Conservation (phyloP, 352 stramenopile species). For the Phytophthora fragariaefolia region DNA sequence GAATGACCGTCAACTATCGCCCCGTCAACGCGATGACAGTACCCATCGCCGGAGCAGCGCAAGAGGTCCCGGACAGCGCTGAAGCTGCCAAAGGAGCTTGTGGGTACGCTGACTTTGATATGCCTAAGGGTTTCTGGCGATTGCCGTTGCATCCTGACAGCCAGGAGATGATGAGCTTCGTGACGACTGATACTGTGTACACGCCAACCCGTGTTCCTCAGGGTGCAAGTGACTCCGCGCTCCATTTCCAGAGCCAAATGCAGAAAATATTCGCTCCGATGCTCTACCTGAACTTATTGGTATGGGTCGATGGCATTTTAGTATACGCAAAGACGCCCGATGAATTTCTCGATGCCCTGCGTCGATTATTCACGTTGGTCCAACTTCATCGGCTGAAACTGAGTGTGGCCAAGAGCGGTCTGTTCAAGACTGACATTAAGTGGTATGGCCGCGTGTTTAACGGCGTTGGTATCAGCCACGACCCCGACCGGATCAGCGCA, state of each 20-base stretch:
- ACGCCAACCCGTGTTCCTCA: slow-evolving; percentile 15
- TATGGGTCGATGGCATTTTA: slow-evolving; percentile 1
- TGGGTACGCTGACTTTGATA: slow-evolving; percentile 22
- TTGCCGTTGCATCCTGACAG: slow-evolving; percentile 14
- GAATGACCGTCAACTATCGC: too few relatives aligned
- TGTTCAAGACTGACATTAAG: slow-evolving; percentile 17
- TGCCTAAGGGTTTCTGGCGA: slow-evolving; percentile 34
- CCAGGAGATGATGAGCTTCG: slow-evolving; percentile 32
- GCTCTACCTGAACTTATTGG: background rate
- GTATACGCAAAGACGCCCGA: slow-evolving; percentile 10
- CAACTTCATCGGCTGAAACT: slow-evolving; percentile 25
- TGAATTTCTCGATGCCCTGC: slow-evolving; percentile 4
- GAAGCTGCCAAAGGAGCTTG: too few relatives aligned
- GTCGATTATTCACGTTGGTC: slow-evolving; percentile 16
- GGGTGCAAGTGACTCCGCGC: slow-evolving; percentile 2
- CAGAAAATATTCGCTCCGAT: slow-evolving; percentile 19
- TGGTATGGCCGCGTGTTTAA: slow-evolving; percentile 31
- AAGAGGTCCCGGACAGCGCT: too few relatives aligned
- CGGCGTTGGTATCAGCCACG: slow-evolving; percentile 20
- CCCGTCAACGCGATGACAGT: too few relatives aligned
- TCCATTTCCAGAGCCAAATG: slow-evolving; percentile 30
- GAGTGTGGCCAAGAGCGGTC: slow-evolving; percentile 18
- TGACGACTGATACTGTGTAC: slow-evolving; percentile 31
- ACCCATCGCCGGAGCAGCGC: too few relatives aligned
- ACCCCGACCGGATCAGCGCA: slow-evolving; percentile 13